phyloP scores from a whole-genome alignment of 805 yeast genomes.

The Ogataea polymorpha region DNA sequence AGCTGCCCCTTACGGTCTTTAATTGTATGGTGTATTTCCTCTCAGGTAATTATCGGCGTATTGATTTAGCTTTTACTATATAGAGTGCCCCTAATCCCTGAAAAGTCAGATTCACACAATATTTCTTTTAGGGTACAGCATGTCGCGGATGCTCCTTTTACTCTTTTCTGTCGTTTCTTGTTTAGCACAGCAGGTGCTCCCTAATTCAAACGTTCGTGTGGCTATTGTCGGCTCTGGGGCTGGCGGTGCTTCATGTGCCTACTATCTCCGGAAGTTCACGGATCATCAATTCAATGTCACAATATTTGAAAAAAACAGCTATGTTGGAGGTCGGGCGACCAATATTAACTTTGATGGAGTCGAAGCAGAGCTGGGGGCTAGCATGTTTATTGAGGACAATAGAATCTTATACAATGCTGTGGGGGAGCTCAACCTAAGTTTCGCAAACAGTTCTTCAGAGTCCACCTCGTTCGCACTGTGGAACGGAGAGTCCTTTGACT shows the following conservation, averaged over 20 bases:
- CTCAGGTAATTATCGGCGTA: too few relatives aligned
- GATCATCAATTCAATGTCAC: constrained; percentile 36
- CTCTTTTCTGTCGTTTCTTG: not conserved
- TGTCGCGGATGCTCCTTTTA: not conserved
- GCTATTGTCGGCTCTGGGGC: constrained; percentile 53
- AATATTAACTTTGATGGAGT: constrained; percentile 31
- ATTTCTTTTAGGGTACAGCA: not conserved
- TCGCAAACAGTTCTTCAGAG: constrained; percentile 14
- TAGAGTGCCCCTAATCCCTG: not conserved
- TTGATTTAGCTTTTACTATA: not conserved
- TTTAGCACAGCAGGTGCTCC: constrained; percentile 1
- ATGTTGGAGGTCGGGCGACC: constrained; percentile 46
- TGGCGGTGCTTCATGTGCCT: constrained; percentile 48
- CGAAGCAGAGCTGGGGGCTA: constrained; percentile 43
- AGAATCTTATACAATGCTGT: constrained; percentile 38
- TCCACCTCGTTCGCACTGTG: constrained; percentile 33
- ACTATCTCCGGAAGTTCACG: constrained; percentile 40
- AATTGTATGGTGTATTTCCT: too few relatives aligned
- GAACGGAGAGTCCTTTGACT: constrained; percentile 34
- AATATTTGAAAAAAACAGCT: constrained; percentile 37
- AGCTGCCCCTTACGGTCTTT: not conserved
- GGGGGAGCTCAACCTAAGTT: constrained; percentile 32
- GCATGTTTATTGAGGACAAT: constrained; percentile 42
- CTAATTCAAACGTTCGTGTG: constrained; percentile 11
- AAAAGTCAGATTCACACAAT: not conserved